Conservation (phyloP, 805 yeast genomes). For the Grigorovia jiainica region DNA sequence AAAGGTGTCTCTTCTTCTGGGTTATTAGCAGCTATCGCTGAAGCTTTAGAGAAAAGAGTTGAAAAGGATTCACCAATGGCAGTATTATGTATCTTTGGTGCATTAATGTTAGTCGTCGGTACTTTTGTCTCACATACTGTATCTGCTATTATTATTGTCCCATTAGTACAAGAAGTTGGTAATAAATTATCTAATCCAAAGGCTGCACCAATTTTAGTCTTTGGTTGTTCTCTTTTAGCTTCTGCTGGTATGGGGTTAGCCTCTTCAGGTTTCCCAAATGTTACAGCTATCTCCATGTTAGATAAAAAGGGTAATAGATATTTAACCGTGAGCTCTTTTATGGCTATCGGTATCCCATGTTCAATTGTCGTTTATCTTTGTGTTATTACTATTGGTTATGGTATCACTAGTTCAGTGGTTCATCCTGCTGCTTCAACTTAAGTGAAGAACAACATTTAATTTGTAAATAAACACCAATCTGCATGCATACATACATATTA, state of each 20-base stretch:
- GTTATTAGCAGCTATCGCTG: slow-evolving; percentile 68
- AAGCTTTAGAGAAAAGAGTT: slow-evolving; percentile 53
- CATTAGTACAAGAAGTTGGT: slow-evolving; percentile 84
- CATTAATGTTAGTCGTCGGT: slow-evolving; percentile 75
- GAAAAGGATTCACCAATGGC: slow-evolving; percentile 56
- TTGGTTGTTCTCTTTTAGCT: slow-evolving; percentile 51
- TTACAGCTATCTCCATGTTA: slow-evolving; percentile 89
- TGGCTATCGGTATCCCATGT: slow-evolving; percentile 85
- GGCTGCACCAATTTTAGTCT: slow-evolving; percentile 41
- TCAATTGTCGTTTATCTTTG: slow-evolving; percentile 65
- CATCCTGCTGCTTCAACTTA: slow-evolving; percentile 8
- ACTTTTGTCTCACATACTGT: slow-evolving; percentile 96
- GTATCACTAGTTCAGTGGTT: slow-evolving; percentile 45
- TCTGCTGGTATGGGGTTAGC: slow-evolving; percentile 97
- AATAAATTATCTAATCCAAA: slow-evolving; percentile 58
- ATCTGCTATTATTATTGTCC: slow-evolving; percentile 87
- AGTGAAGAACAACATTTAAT: background rate
- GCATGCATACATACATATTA: background rate
- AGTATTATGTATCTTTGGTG: slow-evolving; percentile 71
- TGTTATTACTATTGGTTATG: slow-evolving; percentile 75
- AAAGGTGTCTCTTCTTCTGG: slow-evolving; percentile 92
- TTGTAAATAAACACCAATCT: background rate
- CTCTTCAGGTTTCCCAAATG: slow-evolving; percentile 95
- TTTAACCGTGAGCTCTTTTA: slow-evolving; percentile 69
- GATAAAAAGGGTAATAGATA: slow-evolving; percentile 86